A percentile compares a stretch with the other conserved stretches of the same genome.
These are phyloP conservation scores for Capillidium rhysosporum DNA, from an alignment of 371 early-diverging fungal genomes.

Conservation along the genomic window DNA sequence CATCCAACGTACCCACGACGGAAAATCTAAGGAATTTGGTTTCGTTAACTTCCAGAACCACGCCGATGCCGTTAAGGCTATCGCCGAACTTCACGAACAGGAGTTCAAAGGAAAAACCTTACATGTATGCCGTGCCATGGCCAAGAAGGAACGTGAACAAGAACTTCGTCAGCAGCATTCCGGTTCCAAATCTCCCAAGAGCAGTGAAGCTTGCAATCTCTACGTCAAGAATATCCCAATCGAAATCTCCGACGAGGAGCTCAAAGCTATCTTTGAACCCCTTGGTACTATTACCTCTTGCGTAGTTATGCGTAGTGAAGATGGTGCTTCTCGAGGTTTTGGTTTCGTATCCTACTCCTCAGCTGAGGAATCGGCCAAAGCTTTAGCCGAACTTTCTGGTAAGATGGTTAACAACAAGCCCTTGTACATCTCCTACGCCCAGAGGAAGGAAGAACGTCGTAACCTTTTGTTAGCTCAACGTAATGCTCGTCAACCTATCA, in stretches of 20 bases:
- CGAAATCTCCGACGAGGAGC: conserved; percentile 81
- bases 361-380: conserved; percentile 81
- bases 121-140: conserved; percentile 96
- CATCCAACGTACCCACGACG: conserved; percentile 52
- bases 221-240: conserved; percentile 97
- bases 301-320: conserved; percentile 94
- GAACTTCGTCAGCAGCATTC: conserved; percentile 89
- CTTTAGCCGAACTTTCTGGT: conserved; percentile 78
- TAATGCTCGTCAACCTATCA: conserved; percentile 48
- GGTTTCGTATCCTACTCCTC: conserved; percentile 85
- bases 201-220: conserved; percentile 95
- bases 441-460: conserved; percentile 91
- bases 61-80: conserved; percentile 81
- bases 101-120: conserved; percentile 80
- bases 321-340: conserved; percentile 59
- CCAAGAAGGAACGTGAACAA: conserved; percentile 95
- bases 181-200: conserved; percentile 84
- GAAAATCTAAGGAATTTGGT: conserved; percentile 82
- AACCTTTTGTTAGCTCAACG: conserved; percentile 87
- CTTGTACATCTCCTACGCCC: conserved; percentile 92
- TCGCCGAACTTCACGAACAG: conserved; percentile 83
- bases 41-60: conserved; percentile 93
- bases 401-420: conserved; percentile 88
- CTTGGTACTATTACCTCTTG: conserved; percentile 92
- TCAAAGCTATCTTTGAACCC: conserved; percentile 84